These are phyloP conservation scores for Lycium ferocissimum DNA, from an alignment of 257 asterid species.

Conservation along the genomic window DNA sequence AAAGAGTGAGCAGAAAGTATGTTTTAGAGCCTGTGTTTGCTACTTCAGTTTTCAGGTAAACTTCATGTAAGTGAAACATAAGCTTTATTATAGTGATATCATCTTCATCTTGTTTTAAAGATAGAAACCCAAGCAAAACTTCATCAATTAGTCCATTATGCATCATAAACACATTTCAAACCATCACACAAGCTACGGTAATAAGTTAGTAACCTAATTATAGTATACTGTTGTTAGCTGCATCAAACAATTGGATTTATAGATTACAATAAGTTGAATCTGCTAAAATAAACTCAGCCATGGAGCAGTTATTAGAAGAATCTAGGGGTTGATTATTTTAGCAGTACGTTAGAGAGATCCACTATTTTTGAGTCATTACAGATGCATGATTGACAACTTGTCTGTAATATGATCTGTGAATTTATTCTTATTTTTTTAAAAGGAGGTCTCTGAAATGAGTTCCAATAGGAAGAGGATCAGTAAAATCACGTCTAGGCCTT, in stretches of 20 bases:
- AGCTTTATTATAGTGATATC: not conserved
- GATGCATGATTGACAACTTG: slow-evolving; percentile 5
- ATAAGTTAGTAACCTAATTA: slow-evolving; percentile 17
- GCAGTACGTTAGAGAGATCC: slow-evolving; percentile 3
- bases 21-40: slow-evolving; percentile 9
- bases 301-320: not conserved
- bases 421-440: no score
- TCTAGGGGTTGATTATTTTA: slow-evolving; percentile 12
- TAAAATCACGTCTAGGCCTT: not conserved
- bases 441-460: not conserved
- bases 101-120: not conserved
- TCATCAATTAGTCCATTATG: slow-evolving; percentile 6
- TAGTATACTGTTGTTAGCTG: not conserved
- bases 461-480: slow-evolving; percentile 19
- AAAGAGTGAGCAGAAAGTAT: not conserved
- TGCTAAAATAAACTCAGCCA: not conserved
- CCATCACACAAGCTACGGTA: not conserved
- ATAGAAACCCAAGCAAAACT: not conserved
- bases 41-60: not conserved
- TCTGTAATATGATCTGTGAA: not conserved
- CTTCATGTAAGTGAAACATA: not conserved
- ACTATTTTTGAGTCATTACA: not conserved
- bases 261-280: slow-evolving; percentile 18
- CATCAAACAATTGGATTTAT: not conserved
- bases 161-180: slow-evolving; percentile 1